Percentiles rank a stretch among this genome's conserved stretches.
Evolutionary conservation across 805 yeast genomes (phyloP).

Genomic region (Teunomyces atbi): DNA sequence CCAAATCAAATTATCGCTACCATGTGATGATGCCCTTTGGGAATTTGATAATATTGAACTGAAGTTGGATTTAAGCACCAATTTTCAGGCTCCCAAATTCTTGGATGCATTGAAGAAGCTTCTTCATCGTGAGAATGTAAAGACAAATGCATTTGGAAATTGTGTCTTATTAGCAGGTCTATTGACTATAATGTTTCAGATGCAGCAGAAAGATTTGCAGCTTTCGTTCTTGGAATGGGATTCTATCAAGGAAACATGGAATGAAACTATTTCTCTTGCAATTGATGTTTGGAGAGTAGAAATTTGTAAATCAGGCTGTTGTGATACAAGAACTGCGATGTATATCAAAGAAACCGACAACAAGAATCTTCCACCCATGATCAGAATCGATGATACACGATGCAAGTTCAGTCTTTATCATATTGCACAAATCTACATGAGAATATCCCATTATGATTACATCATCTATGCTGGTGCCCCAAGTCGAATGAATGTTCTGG

Average conservation of each 20-base stretch:
- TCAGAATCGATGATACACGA: constrained; percentile 19
- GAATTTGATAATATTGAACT: constrained; percentile 19
- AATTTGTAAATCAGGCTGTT: constrained; percentile 19
- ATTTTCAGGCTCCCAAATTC: constrained; percentile 21
- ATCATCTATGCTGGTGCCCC: constrained; percentile 33
- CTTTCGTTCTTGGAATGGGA: constrained; percentile 24
- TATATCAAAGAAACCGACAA: constrained; percentile 9
- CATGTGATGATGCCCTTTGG: constrained; percentile 31
- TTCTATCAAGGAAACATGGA: constrained; percentile 25
- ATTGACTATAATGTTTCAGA: constrained; percentile 13
- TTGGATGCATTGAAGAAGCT: constrained; percentile 21
- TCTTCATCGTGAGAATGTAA: constrained; percentile 19
- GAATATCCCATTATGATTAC: constrained; percentile 29
- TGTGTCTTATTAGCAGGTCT: constrained; percentile 11
- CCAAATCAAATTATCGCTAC: constrained; percentile 26
- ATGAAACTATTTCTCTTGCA: constrained; percentile 25
- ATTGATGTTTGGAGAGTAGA: constrained; percentile 30
- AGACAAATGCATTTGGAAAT: constrained; percentile 21
- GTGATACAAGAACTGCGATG: constrained; percentile 16
- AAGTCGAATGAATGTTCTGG: constrained; percentile 20
- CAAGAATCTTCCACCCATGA: constrained; percentile 17
- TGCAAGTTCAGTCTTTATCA: constrained; percentile 28
- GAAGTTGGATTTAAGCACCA: constrained; percentile 11
- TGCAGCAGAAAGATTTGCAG: constrained; percentile 22
- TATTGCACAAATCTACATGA: constrained; percentile 26